Percentiles rank a stretch among this genome's conserved stretches.
phyloP scores from a whole-genome alignment of 208 protist species.

The Trypanosomatidae sp. region DNA sequence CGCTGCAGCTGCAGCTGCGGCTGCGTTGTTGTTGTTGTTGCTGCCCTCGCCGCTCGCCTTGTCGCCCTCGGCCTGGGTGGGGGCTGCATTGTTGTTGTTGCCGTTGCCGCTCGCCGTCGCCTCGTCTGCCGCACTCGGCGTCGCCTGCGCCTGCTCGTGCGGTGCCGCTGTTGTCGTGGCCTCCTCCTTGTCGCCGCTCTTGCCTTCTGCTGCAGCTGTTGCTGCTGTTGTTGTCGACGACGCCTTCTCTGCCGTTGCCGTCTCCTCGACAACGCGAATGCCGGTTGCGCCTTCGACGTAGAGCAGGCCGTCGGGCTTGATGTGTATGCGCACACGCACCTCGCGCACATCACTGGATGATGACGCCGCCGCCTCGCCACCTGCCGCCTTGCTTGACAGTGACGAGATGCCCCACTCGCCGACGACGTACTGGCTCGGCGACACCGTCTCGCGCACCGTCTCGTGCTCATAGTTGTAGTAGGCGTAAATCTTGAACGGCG shows the following conservation, averaged over 20 bases:
- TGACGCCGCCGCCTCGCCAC: too few relatives aligned
- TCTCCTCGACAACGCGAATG: constrained; percentile 70
- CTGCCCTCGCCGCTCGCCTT: neutral
- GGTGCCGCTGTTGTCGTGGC: constrained; percentile 5
- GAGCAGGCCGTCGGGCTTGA: constrained; percentile 43
- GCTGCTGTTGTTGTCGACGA: too few relatives aligned
- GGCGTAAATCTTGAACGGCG: constrained; percentile 65
- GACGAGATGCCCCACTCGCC: constrained; percentile 56
- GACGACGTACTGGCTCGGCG: constrained; percentile 28
- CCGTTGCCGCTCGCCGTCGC: neutral
- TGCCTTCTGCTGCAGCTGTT: too few relatives aligned
- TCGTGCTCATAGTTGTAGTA: constrained; percentile 61
- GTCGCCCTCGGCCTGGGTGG: constrained; percentile 2
- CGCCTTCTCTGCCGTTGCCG: constrained; percentile 13
- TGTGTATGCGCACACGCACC: constrained; percentile 49
- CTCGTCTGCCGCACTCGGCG: neutral
- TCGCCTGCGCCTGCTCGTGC: constrained; percentile 18
- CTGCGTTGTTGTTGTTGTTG: neutral
- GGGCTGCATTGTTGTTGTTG: neutral
- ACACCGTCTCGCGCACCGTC: constrained; percentile 22
- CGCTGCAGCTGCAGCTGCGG: neutral
- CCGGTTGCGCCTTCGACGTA: constrained; percentile 44
- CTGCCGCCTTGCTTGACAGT: constrained; percentile 13
- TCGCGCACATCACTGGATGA: constrained; percentile 31
- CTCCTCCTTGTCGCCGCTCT: constrained; percentile 6